These are phyloP conservation scores for Pezicula neosporulosa DNA, from an alignment of 2,329 filamentous ascomycete genomes.

Conservation along the genomic window DNA sequence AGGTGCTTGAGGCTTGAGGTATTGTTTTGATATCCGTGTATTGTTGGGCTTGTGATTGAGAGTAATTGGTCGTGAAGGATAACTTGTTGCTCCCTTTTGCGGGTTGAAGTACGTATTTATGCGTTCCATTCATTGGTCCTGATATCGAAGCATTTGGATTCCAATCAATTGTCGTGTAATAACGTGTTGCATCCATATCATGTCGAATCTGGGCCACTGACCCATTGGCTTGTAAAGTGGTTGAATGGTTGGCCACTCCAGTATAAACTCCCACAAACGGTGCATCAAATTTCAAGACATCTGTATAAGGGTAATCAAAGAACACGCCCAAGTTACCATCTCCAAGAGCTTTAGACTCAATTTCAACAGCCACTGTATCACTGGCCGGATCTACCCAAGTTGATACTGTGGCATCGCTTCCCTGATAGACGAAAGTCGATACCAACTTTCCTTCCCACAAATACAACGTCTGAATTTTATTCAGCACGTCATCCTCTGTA, in stretches of 20 bases:
- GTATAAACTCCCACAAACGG: constrained; percentile 35
- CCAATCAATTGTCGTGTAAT: constrained; percentile 29
- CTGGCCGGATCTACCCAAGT: constrained; percentile 36
- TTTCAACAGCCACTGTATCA: constrained; percentile 33
- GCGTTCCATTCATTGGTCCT: constrained; percentile 9
- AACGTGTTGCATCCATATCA: constrained; percentile 34
- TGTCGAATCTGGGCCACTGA: constrained; percentile 32
- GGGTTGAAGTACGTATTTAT: constrained; percentile 18
- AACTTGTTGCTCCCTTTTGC: not conserved
- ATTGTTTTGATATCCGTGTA: not conserved
- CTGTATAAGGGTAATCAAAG: constrained; percentile 39
- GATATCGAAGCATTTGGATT: constrained; percentile 10
- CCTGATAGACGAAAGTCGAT: constrained; percentile 32
- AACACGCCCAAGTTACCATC: constrained; percentile 32
- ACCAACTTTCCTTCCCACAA: constrained; percentile 36
- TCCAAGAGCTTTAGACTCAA: constrained; percentile 33
- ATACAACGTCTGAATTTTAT: constrained; percentile 32
- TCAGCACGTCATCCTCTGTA: constrained; percentile 23
- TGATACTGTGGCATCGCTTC: constrained; percentile 28
- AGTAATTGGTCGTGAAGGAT: constrained; percentile 15
- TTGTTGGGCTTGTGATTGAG: not conserved
- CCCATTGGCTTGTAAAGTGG: constrained; percentile 15
- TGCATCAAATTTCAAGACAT: constrained; percentile 40
- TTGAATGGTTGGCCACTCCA: constrained; percentile 32
- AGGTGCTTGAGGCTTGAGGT: constrained; percentile 5